phyloP scores from a whole-genome alignment of 768 basidiomycete genomes.

The Phlebiopsis flavidoalba region DNA sequence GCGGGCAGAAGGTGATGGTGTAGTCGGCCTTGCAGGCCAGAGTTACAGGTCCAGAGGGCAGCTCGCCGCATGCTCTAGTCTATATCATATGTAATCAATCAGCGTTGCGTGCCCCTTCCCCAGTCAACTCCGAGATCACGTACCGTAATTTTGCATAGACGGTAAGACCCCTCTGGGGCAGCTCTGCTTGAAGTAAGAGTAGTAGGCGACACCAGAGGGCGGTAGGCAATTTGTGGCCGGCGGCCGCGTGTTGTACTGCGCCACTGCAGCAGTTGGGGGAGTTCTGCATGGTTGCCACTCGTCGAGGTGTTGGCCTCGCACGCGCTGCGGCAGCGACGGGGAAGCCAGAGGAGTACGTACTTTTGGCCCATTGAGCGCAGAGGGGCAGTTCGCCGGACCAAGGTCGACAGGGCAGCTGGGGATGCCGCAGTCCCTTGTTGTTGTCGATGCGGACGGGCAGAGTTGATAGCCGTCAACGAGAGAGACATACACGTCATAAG shows the following conservation, averaged over 20 bases:
- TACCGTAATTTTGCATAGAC: constrained; percentile 42
- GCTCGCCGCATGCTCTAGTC: constrained; percentile 43
- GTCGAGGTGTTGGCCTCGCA: constrained; percentile 35
- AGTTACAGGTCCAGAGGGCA: constrained; percentile 40
- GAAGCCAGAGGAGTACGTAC: constrained; percentile 30
- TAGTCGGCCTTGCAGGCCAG: constrained; percentile 33
- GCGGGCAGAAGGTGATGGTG: constrained; percentile 43
- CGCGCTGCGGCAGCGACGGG: constrained; percentile 39
- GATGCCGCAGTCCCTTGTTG: constrained; percentile 28
- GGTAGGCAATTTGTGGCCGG: constrained; percentile 49
- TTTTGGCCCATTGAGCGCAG: constrained; percentile 29
- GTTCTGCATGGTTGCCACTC: constrained; percentile 40
- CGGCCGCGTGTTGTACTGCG: constrained; percentile 35
- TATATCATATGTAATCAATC: background rate
- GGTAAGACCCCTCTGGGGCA: constrained; percentile 44
- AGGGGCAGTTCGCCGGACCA: constrained; percentile 31
- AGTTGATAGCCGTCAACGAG: constrained; percentile 30
- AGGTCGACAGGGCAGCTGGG: constrained; percentile 33
- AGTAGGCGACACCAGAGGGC: constrained; percentile 35
- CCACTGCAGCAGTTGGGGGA: constrained; percentile 67
- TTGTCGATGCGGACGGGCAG: constrained; percentile 27
- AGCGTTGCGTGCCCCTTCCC: background rate
- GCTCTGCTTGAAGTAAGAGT: constrained; percentile 42
- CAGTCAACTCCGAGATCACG: background rate
- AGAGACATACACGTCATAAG: constrained; percentile 17